Conservation (phyloP, 345 rosid species). For the Alliaria petiolata region DNA sequence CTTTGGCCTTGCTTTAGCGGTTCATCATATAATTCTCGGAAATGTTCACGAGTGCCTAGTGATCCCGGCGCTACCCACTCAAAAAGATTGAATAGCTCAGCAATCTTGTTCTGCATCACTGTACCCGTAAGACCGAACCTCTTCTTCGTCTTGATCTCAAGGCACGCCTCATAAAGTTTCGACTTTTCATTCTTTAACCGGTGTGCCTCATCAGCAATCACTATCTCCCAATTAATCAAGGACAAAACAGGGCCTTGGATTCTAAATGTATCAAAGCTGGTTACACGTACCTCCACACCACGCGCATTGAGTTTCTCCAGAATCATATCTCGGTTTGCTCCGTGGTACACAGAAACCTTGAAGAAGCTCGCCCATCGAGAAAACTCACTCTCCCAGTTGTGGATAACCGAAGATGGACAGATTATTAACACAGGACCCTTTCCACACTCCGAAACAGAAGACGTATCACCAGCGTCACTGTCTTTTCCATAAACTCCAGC, state of each 20-base stretch:
- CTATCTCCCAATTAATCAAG: slow-evolving; percentile 73
- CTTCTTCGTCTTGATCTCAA: slow-evolving; percentile 50
- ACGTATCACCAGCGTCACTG: slow-evolving; percentile 43
- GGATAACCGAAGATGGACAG: slow-evolving; percentile 86
- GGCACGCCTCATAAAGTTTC: slow-evolving; percentile 74
- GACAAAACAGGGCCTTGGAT: slow-evolving; percentile 71
- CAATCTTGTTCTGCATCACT: slow-evolving; percentile 86
- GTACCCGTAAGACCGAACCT: slow-evolving; percentile 93
- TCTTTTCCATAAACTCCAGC: slow-evolving; percentile 82
- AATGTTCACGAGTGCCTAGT: slow-evolving; percentile 86
- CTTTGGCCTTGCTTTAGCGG: slow-evolving; percentile 94
- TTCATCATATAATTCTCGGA: slow-evolving; percentile 77
- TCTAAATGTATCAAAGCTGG: slow-evolving; percentile 83
- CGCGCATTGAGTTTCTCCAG: slow-evolving; percentile 65
- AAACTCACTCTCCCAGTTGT: slow-evolving; percentile 92
- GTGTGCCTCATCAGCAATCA: slow-evolving; percentile 92
- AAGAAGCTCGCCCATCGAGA: slow-evolving; percentile 85
- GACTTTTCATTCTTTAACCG: slow-evolving; percentile 90
- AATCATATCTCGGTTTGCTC: slow-evolving; percentile 69
- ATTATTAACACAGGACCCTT: slow-evolving; percentile 65
- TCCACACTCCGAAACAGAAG: slow-evolving; percentile 21
- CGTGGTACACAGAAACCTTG: slow-evolving; percentile 68
- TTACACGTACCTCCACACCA: slow-evolving; percentile 68
- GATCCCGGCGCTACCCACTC: slow-evolving; percentile 92
- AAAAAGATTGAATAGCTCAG: slow-evolving; percentile 84